These are phyloP conservation scores for Solanum aculeatissimum DNA, from an alignment of 305 asterid genomes.

Conservation along the genomic window DNA sequence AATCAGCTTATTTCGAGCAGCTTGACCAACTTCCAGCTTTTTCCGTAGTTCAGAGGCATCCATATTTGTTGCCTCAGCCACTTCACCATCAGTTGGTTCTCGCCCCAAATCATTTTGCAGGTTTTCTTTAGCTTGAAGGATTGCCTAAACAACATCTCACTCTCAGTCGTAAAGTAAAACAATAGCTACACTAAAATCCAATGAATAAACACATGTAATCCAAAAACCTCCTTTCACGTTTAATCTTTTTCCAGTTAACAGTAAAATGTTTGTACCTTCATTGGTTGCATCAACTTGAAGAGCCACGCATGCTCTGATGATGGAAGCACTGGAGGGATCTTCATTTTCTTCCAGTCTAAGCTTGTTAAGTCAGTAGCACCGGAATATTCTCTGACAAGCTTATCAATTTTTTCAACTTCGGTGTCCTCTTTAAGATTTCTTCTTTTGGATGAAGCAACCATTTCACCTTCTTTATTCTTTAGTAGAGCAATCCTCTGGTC, in stretches of 20 bases:
- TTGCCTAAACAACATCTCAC: conserved; percentile 28
- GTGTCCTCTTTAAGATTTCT: conserved; percentile 11
- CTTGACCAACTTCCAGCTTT: conserved; percentile 54
- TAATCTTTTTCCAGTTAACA: neutral
- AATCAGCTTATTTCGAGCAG: conserved; percentile 69
- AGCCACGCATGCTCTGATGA: conserved; percentile 66
- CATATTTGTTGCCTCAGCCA: conserved; percentile 37
- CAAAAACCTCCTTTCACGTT: neutral
- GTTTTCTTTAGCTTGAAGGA: conserved; percentile 42
- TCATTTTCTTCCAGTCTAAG: conserved; percentile 79
- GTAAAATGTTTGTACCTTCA: conserved; percentile 29
- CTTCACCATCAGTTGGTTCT: conserved; percentile 39
- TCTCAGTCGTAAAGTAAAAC: neutral
- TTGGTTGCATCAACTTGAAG: conserved; percentile 67
- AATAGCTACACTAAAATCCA: neutral
- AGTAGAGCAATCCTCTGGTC: conserved; percentile 53
- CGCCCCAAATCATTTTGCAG: conserved; percentile 40
- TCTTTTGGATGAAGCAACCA: conserved; percentile 7
- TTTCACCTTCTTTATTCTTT: conserved; percentile 30
- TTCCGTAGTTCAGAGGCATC: conserved; percentile 31
- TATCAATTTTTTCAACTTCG: conserved; percentile 35
- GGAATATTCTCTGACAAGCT: conserved; percentile 58
- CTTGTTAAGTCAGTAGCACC: conserved; percentile 41
- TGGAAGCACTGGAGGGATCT: conserved; percentile 72
- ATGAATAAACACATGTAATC: neutral